A percentile compares a stretch with the other conserved stretches of the same genome.
These are phyloP conservation scores for Rosa lucieae DNA, from an alignment of 306 rosid genomes.

Conservation along the genomic window DNA sequence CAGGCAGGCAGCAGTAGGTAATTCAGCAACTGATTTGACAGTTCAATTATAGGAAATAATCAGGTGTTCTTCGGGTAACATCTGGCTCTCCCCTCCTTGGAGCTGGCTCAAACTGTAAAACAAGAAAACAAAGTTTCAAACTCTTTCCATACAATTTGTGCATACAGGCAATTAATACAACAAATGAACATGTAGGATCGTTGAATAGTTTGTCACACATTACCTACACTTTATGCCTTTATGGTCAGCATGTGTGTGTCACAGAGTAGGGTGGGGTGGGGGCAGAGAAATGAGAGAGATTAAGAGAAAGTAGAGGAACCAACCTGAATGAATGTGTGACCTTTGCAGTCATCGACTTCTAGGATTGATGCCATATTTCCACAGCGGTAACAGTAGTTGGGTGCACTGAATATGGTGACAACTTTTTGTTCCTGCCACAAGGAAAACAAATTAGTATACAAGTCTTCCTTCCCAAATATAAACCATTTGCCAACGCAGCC, in stretches of 20 bases:
- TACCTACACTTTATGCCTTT: neutral
- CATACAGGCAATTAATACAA: neutral
- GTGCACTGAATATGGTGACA: slow-evolving; percentile 93
- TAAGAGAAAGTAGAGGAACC: neutral
- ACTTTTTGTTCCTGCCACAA: slow-evolving; percentile 83
- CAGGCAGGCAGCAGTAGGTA: slow-evolving; percentile 32
- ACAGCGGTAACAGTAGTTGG: slow-evolving; percentile 92
- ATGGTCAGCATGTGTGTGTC: too few relatives aligned
- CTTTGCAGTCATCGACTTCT: slow-evolving; percentile 94
- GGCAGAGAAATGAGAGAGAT: neutral
- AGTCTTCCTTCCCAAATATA: slow-evolving; percentile 10
- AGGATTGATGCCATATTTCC: slow-evolving; percentile 98
- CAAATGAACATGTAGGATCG: neutral
- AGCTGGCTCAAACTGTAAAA: slow-evolving; percentile 89
- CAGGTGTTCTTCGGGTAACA: slow-evolving; percentile 91
- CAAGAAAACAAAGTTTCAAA: slow-evolving; percentile 13
- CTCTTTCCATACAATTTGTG: neutral
- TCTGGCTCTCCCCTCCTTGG: slow-evolving; percentile 99
- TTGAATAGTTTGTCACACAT: neutral
- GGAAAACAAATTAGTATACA: slow-evolving; percentile 14
- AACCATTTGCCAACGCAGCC: neutral
- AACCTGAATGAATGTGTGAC: slow-evolving; percentile 97
- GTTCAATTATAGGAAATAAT: slow-evolving; percentile 72
- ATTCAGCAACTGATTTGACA: slow-evolving; percentile 35
- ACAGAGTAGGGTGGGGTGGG: neutral